Base-by-base conservation (phyloP, 2,329 filamentous ascomycete species). In the Xylaria sp. region DNA sequence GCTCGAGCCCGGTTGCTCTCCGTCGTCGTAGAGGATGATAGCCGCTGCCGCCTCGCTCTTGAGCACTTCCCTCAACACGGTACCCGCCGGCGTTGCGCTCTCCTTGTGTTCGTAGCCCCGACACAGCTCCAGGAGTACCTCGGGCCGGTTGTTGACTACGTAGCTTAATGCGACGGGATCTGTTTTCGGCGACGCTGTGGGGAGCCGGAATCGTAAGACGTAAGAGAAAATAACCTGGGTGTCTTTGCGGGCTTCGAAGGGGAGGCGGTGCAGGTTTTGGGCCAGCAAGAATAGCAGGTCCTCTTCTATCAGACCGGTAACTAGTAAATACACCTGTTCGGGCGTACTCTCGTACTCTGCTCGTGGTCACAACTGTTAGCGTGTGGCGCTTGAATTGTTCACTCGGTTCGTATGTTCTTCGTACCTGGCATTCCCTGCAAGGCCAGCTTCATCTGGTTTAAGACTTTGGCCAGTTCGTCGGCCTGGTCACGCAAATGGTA, bases 231-330 rank as follows among this genome's bases (percentile, higher is more conserved):
- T 96, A 71, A 96, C 93, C 79, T 97, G 95, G 13, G 93, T 93
- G 78, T 97, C 95, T 84, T 97, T 98, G 77, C 95, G 91, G 44
- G 94, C 93, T 83, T 99, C 96, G 83, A 99, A 99, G 0, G 95
- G 94, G 4, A 99, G 87, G 60, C 91, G 89, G 81, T 93, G 90
- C 54, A 99, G 91, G 77, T 92, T 92, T 69, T 90, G 87, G 23
- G 95, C 93, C 66, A 99, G 90, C 60, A 92, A 86, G 75, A 92
- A 92, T 51, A 99, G 89, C 7, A 99, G 86, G 79, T 97, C 94
- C 82, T 97, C 94, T 78, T 94, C 90, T 75, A 97, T 92, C 70
- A 97, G 89, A 72, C 92, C 89, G 65, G 90, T 91, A 61, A 98
- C 91, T 58, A 98, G 89, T 77, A 94, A 90, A 78, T 93, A 92